Evolutionary conservation across 73 alveolate genomes (phyloP), one percentile per base, ranked within the genome.

Genomic region (Paramecium bursaria): DNA sequence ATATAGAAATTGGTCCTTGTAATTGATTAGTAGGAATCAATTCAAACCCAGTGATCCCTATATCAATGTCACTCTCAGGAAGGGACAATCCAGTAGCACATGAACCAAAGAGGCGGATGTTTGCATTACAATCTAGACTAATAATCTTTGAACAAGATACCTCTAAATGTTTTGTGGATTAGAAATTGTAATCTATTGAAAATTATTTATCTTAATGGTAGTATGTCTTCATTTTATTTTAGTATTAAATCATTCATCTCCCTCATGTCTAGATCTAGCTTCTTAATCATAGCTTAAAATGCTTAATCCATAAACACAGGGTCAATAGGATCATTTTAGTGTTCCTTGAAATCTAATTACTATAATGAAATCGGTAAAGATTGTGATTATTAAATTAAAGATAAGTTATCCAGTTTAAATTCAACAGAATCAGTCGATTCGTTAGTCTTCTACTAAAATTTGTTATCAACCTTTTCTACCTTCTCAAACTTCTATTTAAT

Each of bases 41-140:
- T 21, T 79, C 89, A 79, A 79, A 79, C 1, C 89, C 89, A 17
- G 89, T 79, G 26, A 79, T 79, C 25, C 89, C 89, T 11, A 79
- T 27, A 79, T 79, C 89, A 17, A 79, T 79, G 6, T 79, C 89
- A 39, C 89, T 79, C 33, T 61, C 53, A 11, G 73, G 73, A 7
- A 79, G 46, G 25, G 89, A 47, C 39, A 79, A 55, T 22, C 89
- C 89, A 35, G 89, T 79, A 0, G 89, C 89, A 54, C 89, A 79
- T 14, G 89, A 79, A 79, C 89, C 89, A 25, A 79, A 79, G 14
- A 79, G 82, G 5, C 48, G 46, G 1, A 67, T 47, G 21, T 31
- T 21, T 13, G 82, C 5, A 11, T 39, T 39, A 11, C 49, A 39
- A 39, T 39, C 49, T 39, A 39, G 49, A 39, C 49, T 39, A 11